phyloP scores from a whole-genome alignment of 495 filamentous ascomycete genomes.

The Pseudevernia furfuracea region DNA sequence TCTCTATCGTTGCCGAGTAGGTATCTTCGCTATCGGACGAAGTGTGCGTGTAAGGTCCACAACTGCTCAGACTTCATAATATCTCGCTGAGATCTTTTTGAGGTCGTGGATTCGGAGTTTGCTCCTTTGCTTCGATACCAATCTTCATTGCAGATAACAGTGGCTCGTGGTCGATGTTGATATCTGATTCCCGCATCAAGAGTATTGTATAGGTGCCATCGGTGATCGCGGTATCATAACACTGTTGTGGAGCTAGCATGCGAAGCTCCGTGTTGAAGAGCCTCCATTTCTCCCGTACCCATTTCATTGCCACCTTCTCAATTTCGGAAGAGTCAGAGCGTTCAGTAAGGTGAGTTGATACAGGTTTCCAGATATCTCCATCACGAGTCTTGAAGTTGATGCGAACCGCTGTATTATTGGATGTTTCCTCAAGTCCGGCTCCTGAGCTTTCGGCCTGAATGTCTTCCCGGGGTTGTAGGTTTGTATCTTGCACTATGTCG shows the following conservation, averaged over 20 bases:
- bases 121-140: slow-evolving; percentile 8
- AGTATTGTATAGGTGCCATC: slow-evolving; percentile 14
- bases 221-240: slow-evolving; percentile 3
- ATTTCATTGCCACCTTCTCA: slow-evolving; percentile 7
- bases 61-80: neutral
- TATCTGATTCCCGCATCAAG: slow-evolving; percentile 11
- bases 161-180: slow-evolving; percentile 9
- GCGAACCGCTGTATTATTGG: slow-evolving; percentile 12
- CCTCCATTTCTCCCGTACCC: neutral
- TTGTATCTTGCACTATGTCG: neutral
- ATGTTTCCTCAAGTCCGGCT: neutral
- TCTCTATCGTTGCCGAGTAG: neutral
- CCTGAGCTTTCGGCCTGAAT: slow-evolving; percentile 1
- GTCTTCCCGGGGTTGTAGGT: neutral
- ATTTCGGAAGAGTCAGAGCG: slow-evolving; percentile 7
- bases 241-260: slow-evolving; percentile 3
- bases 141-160: slow-evolving; percentile 11
- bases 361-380: slow-evolving; percentile 9
- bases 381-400: slow-evolving; percentile 12
- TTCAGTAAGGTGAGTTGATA: slow-evolving; percentile 1
- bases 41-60: neutral
- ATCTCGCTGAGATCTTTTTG: slow-evolving; percentile 2
- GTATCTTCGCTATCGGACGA: neutral
- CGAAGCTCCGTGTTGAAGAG: slow-evolving; percentile 12
- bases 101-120: neutral